Conservation (phyloP, 176 grass and related monocot species). For the Oryza australiensis region DNA sequence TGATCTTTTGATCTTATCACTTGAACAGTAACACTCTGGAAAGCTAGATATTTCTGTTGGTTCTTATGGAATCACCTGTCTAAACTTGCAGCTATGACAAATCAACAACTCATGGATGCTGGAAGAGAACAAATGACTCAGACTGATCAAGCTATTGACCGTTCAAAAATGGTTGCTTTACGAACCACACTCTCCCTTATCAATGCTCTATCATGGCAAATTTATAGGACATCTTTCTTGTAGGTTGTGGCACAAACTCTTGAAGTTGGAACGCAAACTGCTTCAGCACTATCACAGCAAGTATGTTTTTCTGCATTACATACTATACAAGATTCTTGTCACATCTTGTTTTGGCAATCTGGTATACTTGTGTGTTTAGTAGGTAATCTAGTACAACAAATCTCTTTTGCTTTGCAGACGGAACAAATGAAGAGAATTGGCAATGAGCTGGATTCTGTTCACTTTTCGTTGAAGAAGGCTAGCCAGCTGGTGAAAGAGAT, state of each 20-base stretch:
- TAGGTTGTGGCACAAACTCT: constrained; percentile 97
- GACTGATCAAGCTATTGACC: constrained; percentile 89
- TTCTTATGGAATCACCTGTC: constrained; percentile 28
- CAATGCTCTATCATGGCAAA: not conserved
- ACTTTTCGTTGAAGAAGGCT: constrained; percentile 73
- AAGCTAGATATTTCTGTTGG: constrained; percentile 28
- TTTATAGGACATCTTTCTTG: constrained; percentile 25
- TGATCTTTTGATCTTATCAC: constrained; percentile 14
- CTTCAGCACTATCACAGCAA: constrained; percentile 73
- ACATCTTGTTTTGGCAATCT: constrained; percentile 1
- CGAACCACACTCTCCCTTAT: not conserved
- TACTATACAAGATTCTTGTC: constrained; percentile 9
- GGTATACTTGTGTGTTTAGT: not conserved
- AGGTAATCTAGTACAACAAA: not conserved
- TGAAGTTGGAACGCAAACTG: constrained; percentile 86
- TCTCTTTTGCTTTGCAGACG: constrained; percentile 39
- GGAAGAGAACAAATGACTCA: constrained; percentile 94
- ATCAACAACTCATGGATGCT: constrained; percentile 85
- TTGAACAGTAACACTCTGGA: not conserved
- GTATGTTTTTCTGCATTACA: constrained; percentile 48
- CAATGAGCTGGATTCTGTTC: constrained; percentile 64
- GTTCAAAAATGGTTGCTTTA: constrained; percentile 77
- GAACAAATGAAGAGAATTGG: constrained; percentile 62
- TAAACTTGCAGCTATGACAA: constrained; percentile 68
- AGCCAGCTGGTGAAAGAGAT: constrained; percentile 65